Evolutionary conservation across 371 early-diverging fungal genomes (phyloP), one percentile per base, ranked within the genome.

Genomic region (Mucor velutinosus): DNA sequence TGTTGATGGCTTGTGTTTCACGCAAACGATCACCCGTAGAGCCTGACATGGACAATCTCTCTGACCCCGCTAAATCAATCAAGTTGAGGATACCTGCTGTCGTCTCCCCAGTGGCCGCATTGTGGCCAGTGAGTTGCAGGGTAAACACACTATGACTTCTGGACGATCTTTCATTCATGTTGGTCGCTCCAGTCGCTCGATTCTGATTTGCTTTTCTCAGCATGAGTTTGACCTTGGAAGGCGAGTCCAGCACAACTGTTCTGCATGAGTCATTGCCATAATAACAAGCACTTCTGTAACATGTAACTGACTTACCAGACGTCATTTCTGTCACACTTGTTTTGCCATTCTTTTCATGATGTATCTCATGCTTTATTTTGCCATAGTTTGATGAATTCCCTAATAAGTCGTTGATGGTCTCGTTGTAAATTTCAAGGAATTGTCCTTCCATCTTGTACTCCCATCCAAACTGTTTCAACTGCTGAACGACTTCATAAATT

Each of bases 31-130:
- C 93, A 17, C 99, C 98, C 21, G 90, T 93, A 0, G 98, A 94
- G 11, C 95, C 95, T 0, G 96, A 96, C 63, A 84, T 76, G 0
- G 92, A 86, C 17, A 99, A 79, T 39, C 99, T 83, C 82, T 99
- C 99, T 14, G 94, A 95, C n/a, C 99, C 99, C 12, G 99, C 99
- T 58, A 99, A 76, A 76, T 99, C 99, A 59, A 99, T 94, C 72
- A 99, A 82, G 66, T 95, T 95, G 32, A 99, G 84, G 14, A 89
- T 81, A 4, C 99, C 97, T 19, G 83, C 76, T 17, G 85, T 83
- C 5, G 74, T 74, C 76, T 97, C 95, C 17, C 84, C 86, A 0
- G 93, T 93, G 8, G 86, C 65, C 0, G 79, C 32, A 76, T 98
- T 97, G 32, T 67, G 70, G 33, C 97, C 97, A 4, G 81, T 74